Percentiles rank a stretch among this genome's conserved stretches.
These are phyloP conservation scores for Cystofilobasidium capitatum DNA, from an alignment of 768 basidiomycete species.

Conservation along the genomic window DNA sequence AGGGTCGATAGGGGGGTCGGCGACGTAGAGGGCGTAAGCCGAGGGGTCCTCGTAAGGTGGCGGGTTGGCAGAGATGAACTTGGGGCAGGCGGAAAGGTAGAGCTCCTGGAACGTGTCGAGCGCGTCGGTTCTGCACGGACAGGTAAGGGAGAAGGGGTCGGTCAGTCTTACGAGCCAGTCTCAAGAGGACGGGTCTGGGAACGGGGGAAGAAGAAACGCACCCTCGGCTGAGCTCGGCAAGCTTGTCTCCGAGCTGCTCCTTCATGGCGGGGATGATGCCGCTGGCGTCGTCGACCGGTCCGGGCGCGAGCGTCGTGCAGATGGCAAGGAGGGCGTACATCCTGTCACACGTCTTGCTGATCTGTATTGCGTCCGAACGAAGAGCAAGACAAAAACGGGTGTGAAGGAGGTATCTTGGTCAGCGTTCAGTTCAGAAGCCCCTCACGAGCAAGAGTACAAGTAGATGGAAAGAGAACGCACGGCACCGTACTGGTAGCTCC, in stretches of 20 bases:
- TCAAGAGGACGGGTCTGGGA: neutral
- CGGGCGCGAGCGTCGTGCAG: constrained; percentile 85
- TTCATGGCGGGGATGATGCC: constrained; percentile 82
- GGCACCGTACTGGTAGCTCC: constrained; percentile 94
- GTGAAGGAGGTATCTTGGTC: neutral
- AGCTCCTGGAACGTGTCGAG: constrained; percentile 79
- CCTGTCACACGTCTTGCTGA: constrained; percentile 92
- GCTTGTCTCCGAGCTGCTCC: constrained; percentile 87
- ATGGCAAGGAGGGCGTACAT: constrained; percentile 96
- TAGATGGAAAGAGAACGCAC: constrained; percentile 40
- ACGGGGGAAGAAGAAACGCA: constrained; percentile 41
- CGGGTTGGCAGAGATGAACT: constrained; percentile 89
- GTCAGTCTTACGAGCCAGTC: neutral
- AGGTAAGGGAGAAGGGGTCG: neutral
- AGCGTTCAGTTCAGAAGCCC: no score
- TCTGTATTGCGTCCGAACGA: constrained; percentile 44
- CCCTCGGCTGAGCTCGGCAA: constrained; percentile 74
- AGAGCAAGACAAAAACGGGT: neutral
- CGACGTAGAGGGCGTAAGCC: constrained; percentile 48
- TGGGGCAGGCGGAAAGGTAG: constrained; percentile 87
- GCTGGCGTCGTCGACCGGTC: constrained; percentile 68
- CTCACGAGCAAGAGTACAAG: constrained; percentile 3
- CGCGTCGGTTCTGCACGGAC: constrained; percentile 46
- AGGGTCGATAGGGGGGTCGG: constrained; percentile 51
- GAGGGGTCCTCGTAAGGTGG: constrained; percentile 80